These are phyloP conservation scores for Leucocoprinus birnbaumii DNA, from an alignment of 768 basidiomycete genomes.

Conservation along the genomic window DNA sequence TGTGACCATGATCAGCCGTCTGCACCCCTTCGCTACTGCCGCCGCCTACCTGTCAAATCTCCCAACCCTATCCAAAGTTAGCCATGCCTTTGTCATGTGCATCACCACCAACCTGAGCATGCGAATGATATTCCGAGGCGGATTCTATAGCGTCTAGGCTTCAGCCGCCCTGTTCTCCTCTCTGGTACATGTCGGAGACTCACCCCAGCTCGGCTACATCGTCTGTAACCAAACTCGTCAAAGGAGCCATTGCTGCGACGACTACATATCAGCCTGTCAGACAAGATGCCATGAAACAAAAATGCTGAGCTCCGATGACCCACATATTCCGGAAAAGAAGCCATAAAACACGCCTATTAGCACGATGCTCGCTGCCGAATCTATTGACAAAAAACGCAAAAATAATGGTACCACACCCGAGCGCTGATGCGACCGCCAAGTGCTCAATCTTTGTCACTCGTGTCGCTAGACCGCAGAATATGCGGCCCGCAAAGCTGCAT, in stretches of 20 bases:
- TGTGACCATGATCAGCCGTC: conserved; percentile 1
- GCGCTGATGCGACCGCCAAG: conserved; percentile 27
- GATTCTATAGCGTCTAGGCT: not conserved
- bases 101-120: conserved; percentile 14
- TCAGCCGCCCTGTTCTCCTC: not conserved
- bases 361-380: conserved; percentile 21
- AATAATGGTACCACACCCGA: conserved; percentile 27
- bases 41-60: conserved; percentile 11
- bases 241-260: conserved; percentile 5
- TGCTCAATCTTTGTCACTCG: not conserved
- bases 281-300: not conserved
- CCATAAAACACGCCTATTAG: conserved; percentile 35
- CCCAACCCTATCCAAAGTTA: conserved; percentile 11
- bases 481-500: not conserved
- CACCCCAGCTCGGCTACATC: conserved; percentile 14
- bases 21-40: not conserved
- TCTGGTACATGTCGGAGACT: not conserved
- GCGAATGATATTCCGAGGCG: conserved; percentile 18
- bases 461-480: not conserved
- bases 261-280: not conserved
- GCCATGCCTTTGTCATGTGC: not conserved
- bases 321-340: conserved; percentile 28
- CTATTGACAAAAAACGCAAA: conserved; percentile 30
- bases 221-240: conserved; percentile 8
- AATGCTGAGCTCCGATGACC: not conserved